phyloP scores from a whole-genome alignment of 495 filamentous ascomycete species.

The Emericellopsis terricola region DNA sequence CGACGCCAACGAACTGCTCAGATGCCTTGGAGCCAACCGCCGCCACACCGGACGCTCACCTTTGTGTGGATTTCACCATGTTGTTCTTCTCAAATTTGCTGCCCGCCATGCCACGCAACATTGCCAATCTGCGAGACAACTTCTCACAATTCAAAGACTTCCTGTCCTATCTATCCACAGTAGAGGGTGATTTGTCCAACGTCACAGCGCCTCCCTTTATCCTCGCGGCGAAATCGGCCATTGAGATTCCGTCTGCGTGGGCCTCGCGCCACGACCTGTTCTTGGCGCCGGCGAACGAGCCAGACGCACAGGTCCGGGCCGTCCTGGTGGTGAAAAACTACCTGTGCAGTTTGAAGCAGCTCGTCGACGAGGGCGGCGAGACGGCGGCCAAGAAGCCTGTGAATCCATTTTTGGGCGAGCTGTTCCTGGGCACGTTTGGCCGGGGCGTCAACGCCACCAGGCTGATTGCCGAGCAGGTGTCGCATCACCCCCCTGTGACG shows the following conservation, averaged over 20 bases:
- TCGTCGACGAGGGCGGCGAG: constrained; percentile 14
- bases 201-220: constrained; percentile 78
- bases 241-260: constrained; percentile 81
- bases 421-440: constrained; percentile 24
- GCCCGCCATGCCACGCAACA: no score
- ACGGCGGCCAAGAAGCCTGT: constrained; percentile 19
- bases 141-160: background rate
- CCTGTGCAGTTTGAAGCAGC: constrained; percentile 61
- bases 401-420: constrained; percentile 23
- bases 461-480: constrained; percentile 32
- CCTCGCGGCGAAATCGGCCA: constrained; percentile 58
- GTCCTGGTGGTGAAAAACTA: constrained; percentile 73
- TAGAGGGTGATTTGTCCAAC: constrained; percentile 73
- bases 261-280: constrained; percentile 65
- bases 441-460: constrained; percentile 59
- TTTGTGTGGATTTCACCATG: no score
- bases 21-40: no score
- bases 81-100: no score
- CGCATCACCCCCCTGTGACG: constrained; percentile 77
- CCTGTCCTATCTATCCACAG: constrained; percentile 38
- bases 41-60: no score
- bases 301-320: constrained; percentile 49
- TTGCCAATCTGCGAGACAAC: background rate
- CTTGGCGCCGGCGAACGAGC: constrained; percentile 57
- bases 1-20: no score